Base-by-base conservation (phyloP, 768 basidiomycete genomes). In the Terana coerulea region DNA sequence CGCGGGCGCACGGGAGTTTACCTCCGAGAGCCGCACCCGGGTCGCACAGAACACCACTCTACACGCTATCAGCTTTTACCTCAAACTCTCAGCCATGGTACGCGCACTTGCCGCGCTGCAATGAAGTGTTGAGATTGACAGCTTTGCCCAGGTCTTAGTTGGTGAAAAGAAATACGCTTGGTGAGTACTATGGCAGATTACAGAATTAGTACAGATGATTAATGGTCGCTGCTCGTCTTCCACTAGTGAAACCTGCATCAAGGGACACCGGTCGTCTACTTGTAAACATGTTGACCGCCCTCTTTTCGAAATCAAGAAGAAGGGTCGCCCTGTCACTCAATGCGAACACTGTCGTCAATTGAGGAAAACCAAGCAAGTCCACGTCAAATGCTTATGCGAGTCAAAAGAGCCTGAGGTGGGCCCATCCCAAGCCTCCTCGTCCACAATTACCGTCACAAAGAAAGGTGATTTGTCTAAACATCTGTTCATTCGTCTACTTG, bases 271-370 rank as follows among this genome's bases (percentile, higher is more conserved):
- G 43, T 94, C 92, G 14, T 91, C 90, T 14, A 79, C 83, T 26
- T 95, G 93, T 72, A 85, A 83, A 63, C 93, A 95, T 66, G 86
- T 82, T 47, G 90, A 93, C 66, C 80, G 93, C 35, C 86, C 91
- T 31, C 76, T 95, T 46, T 93, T 85, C 66, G 91, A 80, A 77
- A 88, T 84, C 58, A 80, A 73, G 79, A 86, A 76, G 74, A 84
- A 75, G 67, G 84, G 74, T 55, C 74, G 75, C 49, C 79, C 75
- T 2, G 71, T 78, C 33, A 80, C 80, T 3, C 80, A 79, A 63
- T 84, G 82, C 33, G 61, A 62, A 28, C 63, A 66, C 52, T 66
- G 64, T 45, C 54, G 64, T 2, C 59, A 63, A 39, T 54, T 66
- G 60, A 56, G 72, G 50, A 81, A 76, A 67, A 74, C 65, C 31